phyloP scores from a whole-genome alignment of 148 eudicot genomes.

The Agrostemma githago region DNA sequence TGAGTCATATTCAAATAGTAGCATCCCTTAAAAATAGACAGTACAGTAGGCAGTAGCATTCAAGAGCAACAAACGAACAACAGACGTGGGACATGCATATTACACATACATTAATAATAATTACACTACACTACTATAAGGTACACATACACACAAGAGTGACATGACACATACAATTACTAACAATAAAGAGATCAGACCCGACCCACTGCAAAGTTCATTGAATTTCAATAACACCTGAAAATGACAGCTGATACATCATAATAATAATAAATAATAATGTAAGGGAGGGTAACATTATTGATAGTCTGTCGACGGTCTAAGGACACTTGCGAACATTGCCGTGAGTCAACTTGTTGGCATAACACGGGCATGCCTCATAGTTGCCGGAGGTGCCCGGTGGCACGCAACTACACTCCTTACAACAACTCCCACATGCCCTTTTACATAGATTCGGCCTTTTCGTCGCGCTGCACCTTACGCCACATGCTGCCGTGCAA shows the following conservation, averaged over 20 bases:
- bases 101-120: background rate
- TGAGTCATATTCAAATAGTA: background rate
- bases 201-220: background rate
- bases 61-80: background rate
- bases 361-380: slow-evolving; percentile 33
- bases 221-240: background rate
- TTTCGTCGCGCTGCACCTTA: slow-evolving; percentile 26
- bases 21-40: background rate
- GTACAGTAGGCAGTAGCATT: background rate
- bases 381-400: slow-evolving; percentile 37
- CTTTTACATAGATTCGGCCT: slow-evolving; percentile 30
- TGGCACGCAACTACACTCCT: slow-evolving; percentile 33
- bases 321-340: slow-evolving; percentile 30
- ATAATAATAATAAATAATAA: too few species aligned
- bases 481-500: slow-evolving; percentile 29
- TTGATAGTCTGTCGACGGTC: too few species aligned
- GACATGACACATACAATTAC: background rate
- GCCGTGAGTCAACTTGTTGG: slow-evolving; percentile 28
- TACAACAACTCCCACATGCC: slow-evolving; percentile 35
- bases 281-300: too few species aligned
- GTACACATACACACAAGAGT: background rate
- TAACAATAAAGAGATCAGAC: background rate
- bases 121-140: background rate
- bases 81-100: slow-evolving; percentile 7
- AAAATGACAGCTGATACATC: background rate